These are phyloP conservation scores for Silybum marianum DNA, from an alignment of 129 eudicot genomes.

Conservation along the genomic window DNA sequence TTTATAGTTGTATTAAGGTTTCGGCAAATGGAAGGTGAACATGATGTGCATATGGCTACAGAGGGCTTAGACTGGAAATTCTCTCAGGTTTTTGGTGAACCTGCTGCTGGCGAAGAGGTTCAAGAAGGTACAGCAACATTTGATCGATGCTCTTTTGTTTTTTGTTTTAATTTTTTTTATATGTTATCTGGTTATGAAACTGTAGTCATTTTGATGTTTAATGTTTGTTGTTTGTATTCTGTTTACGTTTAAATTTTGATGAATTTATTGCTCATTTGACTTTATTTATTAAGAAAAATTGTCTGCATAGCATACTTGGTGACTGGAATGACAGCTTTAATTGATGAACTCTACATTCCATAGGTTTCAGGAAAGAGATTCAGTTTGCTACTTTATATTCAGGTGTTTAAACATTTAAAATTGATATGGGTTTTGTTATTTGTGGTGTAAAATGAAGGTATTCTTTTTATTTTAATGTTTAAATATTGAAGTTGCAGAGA, in stretches of 20 bases:
- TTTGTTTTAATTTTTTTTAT: neutral
- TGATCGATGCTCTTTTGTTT: neutral
- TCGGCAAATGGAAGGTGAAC: slow-evolving; percentile 31
- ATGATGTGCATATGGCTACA: slow-evolving; percentile 33
- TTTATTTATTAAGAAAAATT: no score
- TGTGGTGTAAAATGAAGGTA: no score
- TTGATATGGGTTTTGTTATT: no score
- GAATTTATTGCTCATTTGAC: neutral
- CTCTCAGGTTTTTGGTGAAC: slow-evolving; percentile 59
- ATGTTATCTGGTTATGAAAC: no score
- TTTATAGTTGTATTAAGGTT: neutral
- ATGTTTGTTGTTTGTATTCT: no score
- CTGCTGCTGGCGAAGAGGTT: slow-evolving; percentile 54
- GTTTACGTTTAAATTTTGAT: no score
- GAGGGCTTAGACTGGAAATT: slow-evolving; percentile 52
- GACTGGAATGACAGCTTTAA: neutral
- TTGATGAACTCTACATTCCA: neutral
- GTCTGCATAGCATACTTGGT: neutral
- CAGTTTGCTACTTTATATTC: neutral
- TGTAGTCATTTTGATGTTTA: no score
- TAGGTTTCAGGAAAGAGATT: neutral
- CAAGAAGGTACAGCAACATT: slow-evolving; percentile 46
- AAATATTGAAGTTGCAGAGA: neutral
- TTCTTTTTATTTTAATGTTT: no score
- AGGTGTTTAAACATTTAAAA: no score